A percentile compares a stretch with the other conserved stretches of the same genome.
These are phyloP conservation scores for Byssoonygena ceratinophila DNA, from an alignment of 2,329 filamentous ascomycete species.

Conservation along the genomic window DNA sequence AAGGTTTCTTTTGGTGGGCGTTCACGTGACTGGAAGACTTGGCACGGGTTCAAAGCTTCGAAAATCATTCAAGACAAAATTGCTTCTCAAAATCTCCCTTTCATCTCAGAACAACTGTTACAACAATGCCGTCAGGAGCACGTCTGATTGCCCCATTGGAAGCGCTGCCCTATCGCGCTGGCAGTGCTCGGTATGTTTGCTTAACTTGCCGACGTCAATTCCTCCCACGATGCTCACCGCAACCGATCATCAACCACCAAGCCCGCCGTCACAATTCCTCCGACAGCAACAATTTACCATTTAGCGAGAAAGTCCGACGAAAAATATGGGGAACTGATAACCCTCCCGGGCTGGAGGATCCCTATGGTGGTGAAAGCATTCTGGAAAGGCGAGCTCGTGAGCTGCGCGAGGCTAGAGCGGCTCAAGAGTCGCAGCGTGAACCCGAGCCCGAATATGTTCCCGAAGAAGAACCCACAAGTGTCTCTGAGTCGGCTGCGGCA, in stretches of 20 bases:
- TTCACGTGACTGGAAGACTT: not conserved
- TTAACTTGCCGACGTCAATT: slow-evolving; percentile 32
- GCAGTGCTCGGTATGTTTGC: slow-evolving; percentile 30
- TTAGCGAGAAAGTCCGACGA: slow-evolving; percentile 39
- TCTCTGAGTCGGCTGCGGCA: slow-evolving; percentile 8
- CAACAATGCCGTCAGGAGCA: slow-evolving; percentile 31
- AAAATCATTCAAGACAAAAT: slow-evolving; percentile 6
- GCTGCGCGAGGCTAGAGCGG: slow-evolving; percentile 12
- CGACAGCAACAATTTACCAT: slow-evolving; percentile 21
- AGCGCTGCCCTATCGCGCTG: slow-evolving; percentile 23
- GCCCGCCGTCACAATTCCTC: slow-evolving; percentile 20
- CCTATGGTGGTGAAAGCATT: slow-evolving; percentile 35
- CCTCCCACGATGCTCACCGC: slow-evolving; percentile 20
- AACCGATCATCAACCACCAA: slow-evolving; percentile 18
- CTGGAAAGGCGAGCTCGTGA: slow-evolving; percentile 24
- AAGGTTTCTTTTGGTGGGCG: no score
- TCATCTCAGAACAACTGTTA: not conserved
- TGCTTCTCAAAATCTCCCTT: not conserved
- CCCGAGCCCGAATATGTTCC: slow-evolving; percentile 13
- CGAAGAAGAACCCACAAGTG: slow-evolving; percentile 2
- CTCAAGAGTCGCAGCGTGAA: slow-evolving; percentile 12
- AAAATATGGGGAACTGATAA: slow-evolving; percentile 43
- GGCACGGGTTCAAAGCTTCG: not conserved
- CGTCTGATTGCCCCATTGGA: slow-evolving; percentile 30
- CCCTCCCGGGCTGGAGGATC: slow-evolving; percentile 40